A percentile compares a stretch with the other conserved stretches of the same genome.
Evolutionary conservation across 441 rosid species (phyloP).

Genomic region (Populus tomentosa): DNA sequence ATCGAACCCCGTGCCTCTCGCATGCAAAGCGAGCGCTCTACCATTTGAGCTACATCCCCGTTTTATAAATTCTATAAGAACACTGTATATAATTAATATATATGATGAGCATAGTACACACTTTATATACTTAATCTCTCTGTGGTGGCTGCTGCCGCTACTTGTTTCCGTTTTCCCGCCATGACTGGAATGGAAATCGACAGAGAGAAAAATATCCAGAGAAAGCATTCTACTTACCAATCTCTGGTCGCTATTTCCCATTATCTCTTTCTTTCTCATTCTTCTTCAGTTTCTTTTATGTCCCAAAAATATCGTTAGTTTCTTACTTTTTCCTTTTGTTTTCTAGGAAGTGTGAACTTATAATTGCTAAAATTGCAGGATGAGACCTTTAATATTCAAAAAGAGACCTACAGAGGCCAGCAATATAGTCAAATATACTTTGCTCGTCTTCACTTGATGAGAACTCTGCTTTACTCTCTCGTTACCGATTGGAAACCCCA

Average conservation of each 20-base stretch:
- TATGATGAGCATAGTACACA: no score
- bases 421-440: slow-evolving; percentile 97
- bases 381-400: slow-evolving; percentile 59
- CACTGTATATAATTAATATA: not conserved
- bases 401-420: slow-evolving; percentile 78
- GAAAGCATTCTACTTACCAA: slow-evolving; percentile 52
- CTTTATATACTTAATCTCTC: no score
- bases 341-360: slow-evolving; percentile 1
- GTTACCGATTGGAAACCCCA: slow-evolving; percentile 73
- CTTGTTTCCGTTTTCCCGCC: slow-evolving; percentile 52
- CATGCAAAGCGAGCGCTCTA: slow-evolving; percentile 99
- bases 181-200: slow-evolving; percentile 54
- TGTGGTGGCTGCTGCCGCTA: not conserved
- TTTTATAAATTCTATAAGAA: rapidly evolving
- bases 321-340: not conserved
- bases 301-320: not conserved
- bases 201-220: slow-evolving; percentile 33
- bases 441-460: slow-evolving; percentile 79
- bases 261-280: not conserved
- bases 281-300: not conserved
- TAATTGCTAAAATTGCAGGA: slow-evolving; percentile 45
- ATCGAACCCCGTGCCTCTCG: slow-evolving; percentile 98
- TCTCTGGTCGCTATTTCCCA: slow-evolving; percentile 32
- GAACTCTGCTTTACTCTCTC: slow-evolving; percentile 75
- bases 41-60: slow-evolving; percentile 6